Evolutionary conservation across 1,284 basidiomycete species (phyloP), one percentile per base, ranked within the genome.

Genomic region (Polyporus tsugae): DNA sequence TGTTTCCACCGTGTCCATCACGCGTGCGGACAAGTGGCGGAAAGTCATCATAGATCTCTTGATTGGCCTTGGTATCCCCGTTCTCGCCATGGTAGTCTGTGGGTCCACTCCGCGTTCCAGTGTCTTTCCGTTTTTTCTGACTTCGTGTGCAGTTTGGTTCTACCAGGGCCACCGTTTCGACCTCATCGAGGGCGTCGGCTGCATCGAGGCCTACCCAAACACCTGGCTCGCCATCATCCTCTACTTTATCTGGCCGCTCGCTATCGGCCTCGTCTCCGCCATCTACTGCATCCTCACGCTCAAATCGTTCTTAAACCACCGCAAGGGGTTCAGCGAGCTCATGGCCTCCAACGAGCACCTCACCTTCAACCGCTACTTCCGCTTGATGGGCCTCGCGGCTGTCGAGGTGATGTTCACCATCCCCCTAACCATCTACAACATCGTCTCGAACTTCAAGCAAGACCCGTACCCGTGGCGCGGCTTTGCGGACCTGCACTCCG

Each of bases 321-420:
- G 77, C 42, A 68, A 69, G 44, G 72, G 77, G 58, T 73, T 78
- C 69, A 73, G 65, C 53, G 72, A 78, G 58, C 69, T 78, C 62
- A 69, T 77, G 60, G 66, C 70, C 5, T 67, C 68, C 59, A 75
- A 76, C 68, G 72, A 65, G 62, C 70, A 76, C 53, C 76, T 82
- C 29, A 80, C 82, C 46, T 79, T 81, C 62, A 80, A 81, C 67
- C 84, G 84, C 22, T 89, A 87, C 75, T 74, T 87, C 63, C 86
- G 88, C 4, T 82, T 89, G 33, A 83, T 88, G 77, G 80, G 80
- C 0, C 77, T 89, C 38, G 83, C 87, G 0, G 70, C 75, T 17
- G 75, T 81, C 41, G 85, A 86, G 41, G 75, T 84, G 53, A 44
- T 80, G 46, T 76, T 77, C 69, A 83, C 79, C 0, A 72, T 82